Evolutionary conservation across 495 filamentous ascomycete genomes (phyloP), one percentile per base, ranked within the genome.

Genomic region (Letharia lupina): DNA sequence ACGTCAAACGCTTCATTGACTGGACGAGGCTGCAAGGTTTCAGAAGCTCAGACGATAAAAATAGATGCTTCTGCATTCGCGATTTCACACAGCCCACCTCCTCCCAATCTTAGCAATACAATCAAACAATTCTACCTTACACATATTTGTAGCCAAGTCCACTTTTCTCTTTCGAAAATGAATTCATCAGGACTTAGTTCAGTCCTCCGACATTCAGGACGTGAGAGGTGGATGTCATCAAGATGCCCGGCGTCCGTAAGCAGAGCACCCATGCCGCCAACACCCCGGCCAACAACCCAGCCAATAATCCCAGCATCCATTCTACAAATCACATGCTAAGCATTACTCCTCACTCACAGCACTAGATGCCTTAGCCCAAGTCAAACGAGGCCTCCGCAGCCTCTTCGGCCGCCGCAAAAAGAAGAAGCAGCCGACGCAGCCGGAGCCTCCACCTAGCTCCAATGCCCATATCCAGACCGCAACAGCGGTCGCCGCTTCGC

Each of bases 171-270:
- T 35, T 37, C 23, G 23, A 45, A 18, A 58, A 66, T 66, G 64
- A 41, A 52, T 58, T 66, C 58, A 31, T 41, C 23, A 58, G 60
- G 57, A 48, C 45, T 60, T 54, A 39, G 39, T 60, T 45, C 62
- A 31, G 37, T 56, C 31, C 63, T 57, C 20, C 54, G 54, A 57
- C 45, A 13, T 42, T 40, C 52, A 58, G 28, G 50, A n/a, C 63
- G 4, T 65, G 28, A 62, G 52, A 41, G 58, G 18, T 47, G 18
- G 39, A 62, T 47, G 63, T 60, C 63, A 45, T 65, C 64, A 66
- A 62, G 2, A 71, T 71, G 69, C 69, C 69, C 37, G 69, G 69
- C 37, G 67, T 71, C 57, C 69, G 69, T 71, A 56, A 71, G 69
- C 65, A 48, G 23, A 35, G 41, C 59, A 33, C 57, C 58, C 23